Percentiles rank a stretch among this genome's conserved stretches.
Evolutionary conservation across 148 eudicot genomes (phyloP).

Genomic region (Chenopodium album): DNA sequence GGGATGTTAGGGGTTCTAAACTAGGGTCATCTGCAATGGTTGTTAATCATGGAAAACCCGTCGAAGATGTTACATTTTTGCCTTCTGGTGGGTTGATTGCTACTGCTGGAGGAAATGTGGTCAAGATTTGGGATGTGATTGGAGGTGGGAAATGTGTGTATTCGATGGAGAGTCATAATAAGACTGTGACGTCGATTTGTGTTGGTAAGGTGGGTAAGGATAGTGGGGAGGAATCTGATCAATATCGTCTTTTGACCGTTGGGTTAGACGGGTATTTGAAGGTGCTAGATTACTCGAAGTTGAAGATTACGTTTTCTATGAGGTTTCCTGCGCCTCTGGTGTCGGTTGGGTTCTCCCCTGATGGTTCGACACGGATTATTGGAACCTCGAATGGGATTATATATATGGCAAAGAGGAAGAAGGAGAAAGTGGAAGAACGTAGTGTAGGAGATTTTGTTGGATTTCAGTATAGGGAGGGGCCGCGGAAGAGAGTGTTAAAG

Average conservation of each 20-base stretch:
- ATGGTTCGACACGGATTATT: slow-evolving; percentile 60
- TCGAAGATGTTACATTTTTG: slow-evolving; percentile 71
- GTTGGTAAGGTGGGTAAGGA: slow-evolving; percentile 63
- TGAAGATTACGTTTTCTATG: slow-evolving; percentile 73
- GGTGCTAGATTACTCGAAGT: slow-evolving; percentile 78
- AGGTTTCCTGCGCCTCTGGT: slow-evolving; percentile 73
- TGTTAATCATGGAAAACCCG: slow-evolving; percentile 77
- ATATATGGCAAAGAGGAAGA: slow-evolving; percentile 74
- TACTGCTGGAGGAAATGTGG: slow-evolving; percentile 73
- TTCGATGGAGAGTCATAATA: slow-evolving; percentile 79
- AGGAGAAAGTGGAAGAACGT: slow-evolving; percentile 35
- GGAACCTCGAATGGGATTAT: slow-evolving; percentile 83
- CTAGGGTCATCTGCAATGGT: slow-evolving; percentile 40
- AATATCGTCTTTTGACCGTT: slow-evolving; percentile 72
- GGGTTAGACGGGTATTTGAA: slow-evolving; percentile 87
- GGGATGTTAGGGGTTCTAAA: slow-evolving; percentile 73
- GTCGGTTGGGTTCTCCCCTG: slow-evolving; percentile 86
- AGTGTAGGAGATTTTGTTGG: slow-evolving; percentile 24
- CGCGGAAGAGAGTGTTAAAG: slow-evolving; percentile 48
- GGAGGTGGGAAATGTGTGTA: slow-evolving; percentile 80
- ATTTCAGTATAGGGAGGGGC: slow-evolving; percentile 42
- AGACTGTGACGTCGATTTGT: slow-evolving; percentile 87
- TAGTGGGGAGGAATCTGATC: slow-evolving; percentile 54
- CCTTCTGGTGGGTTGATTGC: slow-evolving; percentile 84
- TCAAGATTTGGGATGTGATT: slow-evolving; percentile 94